Evolutionary conservation across 768 basidiomycete species (phyloP).

Genomic region (Tricholoma furcatifolium): DNA sequence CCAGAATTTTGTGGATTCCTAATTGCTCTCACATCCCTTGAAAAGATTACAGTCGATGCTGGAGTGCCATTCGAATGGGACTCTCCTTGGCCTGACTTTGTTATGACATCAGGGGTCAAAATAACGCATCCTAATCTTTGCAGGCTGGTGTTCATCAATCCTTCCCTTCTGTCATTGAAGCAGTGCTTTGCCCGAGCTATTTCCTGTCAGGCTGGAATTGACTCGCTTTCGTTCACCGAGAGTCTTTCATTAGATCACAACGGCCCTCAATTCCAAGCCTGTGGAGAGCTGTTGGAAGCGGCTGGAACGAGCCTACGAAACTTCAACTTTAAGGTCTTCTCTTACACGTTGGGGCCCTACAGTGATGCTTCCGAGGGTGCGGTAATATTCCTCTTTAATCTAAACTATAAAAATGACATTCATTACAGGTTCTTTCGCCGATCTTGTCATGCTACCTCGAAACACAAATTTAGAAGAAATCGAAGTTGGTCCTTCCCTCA

Average conservation of each 20-base stretch:
- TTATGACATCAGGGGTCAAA: background rate
- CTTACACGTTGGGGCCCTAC: background rate
- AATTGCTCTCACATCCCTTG: no score
- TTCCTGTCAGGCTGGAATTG: no score
- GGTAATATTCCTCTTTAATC: no score
- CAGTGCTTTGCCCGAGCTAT: no score
- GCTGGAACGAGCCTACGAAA: background rate
- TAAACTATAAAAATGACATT: background rate
- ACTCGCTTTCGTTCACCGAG: background rate
- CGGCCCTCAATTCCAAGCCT: background rate
- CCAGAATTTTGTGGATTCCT: no score
- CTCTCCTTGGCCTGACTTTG: no score
- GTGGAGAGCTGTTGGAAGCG: background rate
- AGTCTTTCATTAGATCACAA: background rate
- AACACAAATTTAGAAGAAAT: background rate
- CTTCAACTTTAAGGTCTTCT: background rate
- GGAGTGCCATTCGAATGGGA: no score
- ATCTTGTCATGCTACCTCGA: background rate
- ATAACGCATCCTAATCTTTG: background rate
- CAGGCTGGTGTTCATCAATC: background rate
- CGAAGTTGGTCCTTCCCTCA: background rate
- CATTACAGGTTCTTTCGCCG: background rate
- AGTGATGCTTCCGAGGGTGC: background rate
- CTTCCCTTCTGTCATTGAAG: no score
- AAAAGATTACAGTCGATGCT: no score